Base-by-base conservation (phyloP, 805 yeast genomes). In the Yamadazyma sp. region DNA sequence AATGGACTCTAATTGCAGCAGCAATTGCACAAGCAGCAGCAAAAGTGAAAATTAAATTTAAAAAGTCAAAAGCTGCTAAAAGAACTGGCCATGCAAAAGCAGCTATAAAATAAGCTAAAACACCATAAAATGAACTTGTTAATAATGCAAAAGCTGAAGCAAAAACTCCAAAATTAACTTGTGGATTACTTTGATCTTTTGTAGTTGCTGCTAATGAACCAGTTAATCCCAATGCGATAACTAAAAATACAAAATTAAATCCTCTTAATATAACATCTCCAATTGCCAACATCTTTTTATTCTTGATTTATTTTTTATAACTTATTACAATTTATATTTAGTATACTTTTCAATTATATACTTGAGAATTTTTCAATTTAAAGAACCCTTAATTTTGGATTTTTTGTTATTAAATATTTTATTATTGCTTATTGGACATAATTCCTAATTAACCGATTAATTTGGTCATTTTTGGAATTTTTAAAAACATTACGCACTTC, bases 1-100 rank as follows among this genome's bases (percentile, higher is more conserved):
- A 82, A 75, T 88, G 96, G 46, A 73, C 74, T 65, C 89, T 79
- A 57, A 85, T 80, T 53, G 80, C 94, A 42, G 86, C 95, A 35
- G 98, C 98, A 57, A 93, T 71, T 35, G 96, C 96, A 40, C 95
- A 80, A 53, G 89, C 98, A 47, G 86, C 98, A 32, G 98, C 80
- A 62, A 93, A 86, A 38, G 96, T 80, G 80, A 93, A 93, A 50
- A 89, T 84, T 51, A 80, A 66, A 76, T 88, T 88, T 65, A 93
- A 71, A 69, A 87, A 82, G 73, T 93, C 98, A 56, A 86, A 69
- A 38, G 69, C 51, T 40, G 82, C 78, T 57, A 86, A 62, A 49
- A 89, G 61, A 33, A 86, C 62, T 49, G 98, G 98, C 83, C 94
- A 85, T 27, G 95, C 95, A 43, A 91, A 72, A 52, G 79, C 79